Percentiles rank a stretch among this genome's conserved stretches.
phyloP scores from a whole-genome alignment of 495 filamentous ascomycete genomes.

The Pyronema domesticum region DNA sequence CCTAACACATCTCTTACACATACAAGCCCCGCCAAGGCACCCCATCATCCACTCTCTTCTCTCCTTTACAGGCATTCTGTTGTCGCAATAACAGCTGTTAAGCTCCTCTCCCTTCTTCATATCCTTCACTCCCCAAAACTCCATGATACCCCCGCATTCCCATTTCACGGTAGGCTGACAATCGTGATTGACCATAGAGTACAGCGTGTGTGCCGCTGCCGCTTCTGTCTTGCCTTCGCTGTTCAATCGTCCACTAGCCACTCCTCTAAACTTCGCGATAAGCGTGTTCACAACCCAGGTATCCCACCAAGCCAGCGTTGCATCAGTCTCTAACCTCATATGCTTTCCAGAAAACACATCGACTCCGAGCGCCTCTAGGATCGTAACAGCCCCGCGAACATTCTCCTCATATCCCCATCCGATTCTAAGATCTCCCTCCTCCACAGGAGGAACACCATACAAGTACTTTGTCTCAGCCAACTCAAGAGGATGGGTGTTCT shows the following conservation, averaged over 20 bases:
- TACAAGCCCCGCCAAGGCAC: slow-evolving; percentile 66
- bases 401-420: slow-evolving; percentile 32
- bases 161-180: slow-evolving; percentile 87
- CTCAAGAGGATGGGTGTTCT: slow-evolving; percentile 63
- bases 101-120: slow-evolving; percentile 59
- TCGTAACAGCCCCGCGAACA: slow-evolving; percentile 13
- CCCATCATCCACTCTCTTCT: slow-evolving; percentile 78
- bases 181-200: slow-evolving; percentile 77
- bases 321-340: not conserved
- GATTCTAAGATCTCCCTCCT: not conserved
- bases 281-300: slow-evolving; percentile 80
- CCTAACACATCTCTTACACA: slow-evolving; percentile 56
- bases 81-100: slow-evolving; percentile 86
- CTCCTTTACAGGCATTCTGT: slow-evolving; percentile 54
- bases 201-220: slow-evolving; percentile 44
- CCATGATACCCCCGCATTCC: slow-evolving; percentile 82
- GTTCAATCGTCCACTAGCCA: slow-evolving; percentile 54
- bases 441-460: slow-evolving; percentile 47
- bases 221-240: slow-evolving; percentile 37
- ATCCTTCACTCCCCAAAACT: slow-evolving; percentile 35
- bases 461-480: slow-evolving; percentile 77
- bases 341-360: slow-evolving; percentile 4
- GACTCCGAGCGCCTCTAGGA: slow-evolving; percentile 1
- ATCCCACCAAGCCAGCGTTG: slow-evolving; percentile 1
- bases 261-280: slow-evolving; percentile 82